A percentile compares a stretch with the other conserved stretches of the same genome.
Evolutionary conservation across 164 flowering plant species (phyloP).

Genomic region (Aristolochia fimbriata): DNA sequence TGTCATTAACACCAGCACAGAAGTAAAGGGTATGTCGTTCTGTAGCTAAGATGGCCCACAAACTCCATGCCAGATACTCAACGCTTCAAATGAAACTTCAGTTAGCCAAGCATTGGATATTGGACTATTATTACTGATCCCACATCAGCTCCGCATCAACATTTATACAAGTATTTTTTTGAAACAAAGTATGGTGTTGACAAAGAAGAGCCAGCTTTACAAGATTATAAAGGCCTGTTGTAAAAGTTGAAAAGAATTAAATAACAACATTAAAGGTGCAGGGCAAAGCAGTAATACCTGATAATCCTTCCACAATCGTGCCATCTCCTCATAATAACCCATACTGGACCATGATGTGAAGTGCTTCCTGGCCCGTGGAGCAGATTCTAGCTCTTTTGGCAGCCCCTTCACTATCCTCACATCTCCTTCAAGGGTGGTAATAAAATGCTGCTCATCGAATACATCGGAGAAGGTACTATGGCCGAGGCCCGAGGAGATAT

Average conservation of each 20-base stretch:
- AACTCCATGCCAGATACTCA: no score
- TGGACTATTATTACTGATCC: no score
- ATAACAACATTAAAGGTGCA: background rate
- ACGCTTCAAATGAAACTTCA: no score
- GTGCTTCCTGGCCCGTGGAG: conserved; percentile 81
- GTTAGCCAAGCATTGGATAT: no score
- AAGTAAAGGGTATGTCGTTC: no score
- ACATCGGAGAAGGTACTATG: conserved; percentile 78
- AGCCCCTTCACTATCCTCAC: conserved; percentile 70
- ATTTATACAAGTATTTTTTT: no score
- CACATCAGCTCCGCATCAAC: no score
- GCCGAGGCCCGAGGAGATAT: background rate
- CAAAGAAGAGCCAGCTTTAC: background rate
- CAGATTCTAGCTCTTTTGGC: conserved; percentile 64
- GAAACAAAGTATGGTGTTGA: background rate
- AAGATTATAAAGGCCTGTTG: background rate
- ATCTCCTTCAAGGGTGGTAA: conserved; percentile 52
- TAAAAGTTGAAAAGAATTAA: background rate
- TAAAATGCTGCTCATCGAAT: conserved; percentile 83
- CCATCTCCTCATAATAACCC: conserved; percentile 78
- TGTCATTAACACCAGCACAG: no score
- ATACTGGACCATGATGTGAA: conserved; percentile 76
- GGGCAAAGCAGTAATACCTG: conserved; percentile 28
- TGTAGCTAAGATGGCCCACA: no score
- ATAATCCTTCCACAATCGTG: conserved; percentile 59